Evolutionary conservation across 2,329 filamentous ascomycete species (phyloP).

Genomic region (Proliferodiscus dingleyae): DNA sequence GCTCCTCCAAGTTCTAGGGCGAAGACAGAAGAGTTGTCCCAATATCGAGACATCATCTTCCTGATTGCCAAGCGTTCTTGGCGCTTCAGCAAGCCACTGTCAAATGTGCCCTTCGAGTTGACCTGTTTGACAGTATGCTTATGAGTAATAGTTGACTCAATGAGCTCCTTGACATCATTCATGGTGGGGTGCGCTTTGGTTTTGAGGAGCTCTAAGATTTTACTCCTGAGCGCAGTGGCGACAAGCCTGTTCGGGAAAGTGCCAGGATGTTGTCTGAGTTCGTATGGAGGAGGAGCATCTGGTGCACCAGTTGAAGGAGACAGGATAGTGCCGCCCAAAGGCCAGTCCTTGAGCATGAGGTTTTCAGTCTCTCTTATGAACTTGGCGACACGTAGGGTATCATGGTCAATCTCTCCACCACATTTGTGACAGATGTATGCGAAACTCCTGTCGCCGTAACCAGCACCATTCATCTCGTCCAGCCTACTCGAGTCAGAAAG

Average conservation of each 20-base stretch:
- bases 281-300: slow-evolving; percentile 26
- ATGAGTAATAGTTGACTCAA: slow-evolving; percentile 44
- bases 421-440: slow-evolving; percentile 47
- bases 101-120: slow-evolving; percentile 29
- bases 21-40: slow-evolving; percentile 62
- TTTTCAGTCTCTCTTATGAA: slow-evolving; percentile 52
- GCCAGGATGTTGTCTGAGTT: slow-evolving; percentile 24
- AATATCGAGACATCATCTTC: slow-evolving; percentile 67
- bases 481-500: slow-evolving; percentile 15
- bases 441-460: slow-evolving; percentile 58
- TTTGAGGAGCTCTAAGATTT: slow-evolving; percentile 39
- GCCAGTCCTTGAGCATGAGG: slow-evolving; percentile 42
- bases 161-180: slow-evolving; percentile 43
- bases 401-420: slow-evolving; percentile 45
- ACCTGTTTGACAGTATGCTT: slow-evolving; percentile 36
- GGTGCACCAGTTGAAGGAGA: slow-evolving; percentile 48
- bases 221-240: slow-evolving; percentile 38
- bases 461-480: slow-evolving; percentile 39
- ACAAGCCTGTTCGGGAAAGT: slow-evolving; percentile 57
- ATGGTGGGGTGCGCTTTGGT: slow-evolving; percentile 38
- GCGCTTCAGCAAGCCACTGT: slow-evolving; percentile 20
- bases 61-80: slow-evolving; percentile 45
- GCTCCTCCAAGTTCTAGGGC: slow-evolving; percentile 61
- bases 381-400: slow-evolving; percentile 55
- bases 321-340: slow-evolving; percentile 66